These are phyloP conservation scores for Silene latifolia DNA, from an alignment of 148 eudicot genomes.

Conservation along the genomic window DNA sequence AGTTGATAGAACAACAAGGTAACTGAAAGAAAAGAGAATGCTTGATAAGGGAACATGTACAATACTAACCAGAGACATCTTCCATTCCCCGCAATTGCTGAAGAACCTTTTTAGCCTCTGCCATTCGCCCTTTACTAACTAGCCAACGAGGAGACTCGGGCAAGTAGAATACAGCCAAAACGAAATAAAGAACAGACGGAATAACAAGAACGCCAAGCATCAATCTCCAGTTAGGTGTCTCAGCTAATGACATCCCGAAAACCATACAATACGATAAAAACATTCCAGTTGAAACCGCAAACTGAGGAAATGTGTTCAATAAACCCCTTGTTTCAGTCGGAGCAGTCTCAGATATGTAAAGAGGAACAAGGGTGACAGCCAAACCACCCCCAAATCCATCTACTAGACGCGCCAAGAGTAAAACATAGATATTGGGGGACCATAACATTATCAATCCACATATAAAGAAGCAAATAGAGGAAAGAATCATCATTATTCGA, in stretches of 20 bases:
- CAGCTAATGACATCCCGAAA: conserved; percentile 60
- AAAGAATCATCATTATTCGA: conserved; percentile 53
- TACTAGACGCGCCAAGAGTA: conserved; percentile 54
- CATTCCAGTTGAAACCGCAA: conserved; percentile 56
- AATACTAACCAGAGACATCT: conserved; percentile 60
- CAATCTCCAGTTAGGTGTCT: conserved; percentile 62
- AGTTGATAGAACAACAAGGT: not conserved
- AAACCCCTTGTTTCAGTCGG: conserved; percentile 66
- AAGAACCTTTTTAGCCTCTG: conserved; percentile 61
- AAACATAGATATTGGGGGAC: conserved; percentile 62
- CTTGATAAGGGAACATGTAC: conserved; percentile 2
- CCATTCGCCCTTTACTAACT: conserved; percentile 68
- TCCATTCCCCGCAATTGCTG: conserved; percentile 60
- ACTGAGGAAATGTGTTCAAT: conserved; percentile 66
- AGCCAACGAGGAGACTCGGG: conserved; percentile 88
- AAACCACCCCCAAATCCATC: conserved; percentile 76
- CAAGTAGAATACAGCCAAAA: conserved; percentile 49
- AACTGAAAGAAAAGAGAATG: not conserved
- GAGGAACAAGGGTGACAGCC: conserved; percentile 60
- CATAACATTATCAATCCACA: conserved; percentile 60
- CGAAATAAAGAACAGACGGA: conserved; percentile 50
- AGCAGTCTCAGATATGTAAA: conserved; percentile 77
- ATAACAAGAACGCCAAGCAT: conserved; percentile 59
- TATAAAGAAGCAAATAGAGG: conserved; percentile 48
- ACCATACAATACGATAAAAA: conserved; percentile 59